Evolutionary conservation across 805 yeast species (phyloP).

Genomic region (Debaryomyces castellii): DNA sequence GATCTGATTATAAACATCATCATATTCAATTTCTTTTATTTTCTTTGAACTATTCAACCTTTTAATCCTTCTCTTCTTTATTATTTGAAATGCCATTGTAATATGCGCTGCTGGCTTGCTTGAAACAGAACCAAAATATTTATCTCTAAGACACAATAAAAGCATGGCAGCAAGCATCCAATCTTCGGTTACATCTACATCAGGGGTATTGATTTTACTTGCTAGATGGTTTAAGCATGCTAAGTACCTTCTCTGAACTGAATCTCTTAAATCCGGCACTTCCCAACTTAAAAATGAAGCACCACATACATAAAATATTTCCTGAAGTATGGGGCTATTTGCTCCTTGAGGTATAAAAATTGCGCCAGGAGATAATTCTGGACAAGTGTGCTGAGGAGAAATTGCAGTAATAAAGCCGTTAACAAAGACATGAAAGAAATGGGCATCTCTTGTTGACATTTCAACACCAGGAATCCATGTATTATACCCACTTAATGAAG

Average conservation of each 20-base stretch:
- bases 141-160: conserved; percentile 3
- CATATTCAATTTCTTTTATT: not conserved
- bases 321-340: conserved; percentile 1
- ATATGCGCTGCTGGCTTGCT: conserved; percentile 3
- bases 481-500: conserved; percentile 1
- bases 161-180: conserved; percentile 4
- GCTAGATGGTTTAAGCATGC: conserved; percentile 1
- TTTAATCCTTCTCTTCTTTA: conserved; percentile 1
- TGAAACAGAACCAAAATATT: conserved; percentile 1
- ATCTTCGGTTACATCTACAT: conserved; percentile 1
- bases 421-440: conserved; percentile 1
- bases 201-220: conserved; percentile 1
- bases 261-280: not conserved
- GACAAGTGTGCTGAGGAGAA: conserved; percentile 2
- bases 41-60: not conserved
- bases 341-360: conserved; percentile 3
- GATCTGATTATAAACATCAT: not conserved
- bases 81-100: conserved; percentile 4
- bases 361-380: conserved; percentile 3
- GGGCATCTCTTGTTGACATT: conserved; percentile 1
- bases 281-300: conserved; percentile 5
- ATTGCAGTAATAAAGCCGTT: conserved; percentile 3
- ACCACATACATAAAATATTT: conserved; percentile 4
- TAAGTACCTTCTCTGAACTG: conserved; percentile 1
- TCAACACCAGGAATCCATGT: conserved; percentile 4